Percentiles rank a stretch among this genome's conserved stretches.
Evolutionary conservation across 306 rosid species (phyloP).

Genomic region (Astragalus membranaceus): DNA sequence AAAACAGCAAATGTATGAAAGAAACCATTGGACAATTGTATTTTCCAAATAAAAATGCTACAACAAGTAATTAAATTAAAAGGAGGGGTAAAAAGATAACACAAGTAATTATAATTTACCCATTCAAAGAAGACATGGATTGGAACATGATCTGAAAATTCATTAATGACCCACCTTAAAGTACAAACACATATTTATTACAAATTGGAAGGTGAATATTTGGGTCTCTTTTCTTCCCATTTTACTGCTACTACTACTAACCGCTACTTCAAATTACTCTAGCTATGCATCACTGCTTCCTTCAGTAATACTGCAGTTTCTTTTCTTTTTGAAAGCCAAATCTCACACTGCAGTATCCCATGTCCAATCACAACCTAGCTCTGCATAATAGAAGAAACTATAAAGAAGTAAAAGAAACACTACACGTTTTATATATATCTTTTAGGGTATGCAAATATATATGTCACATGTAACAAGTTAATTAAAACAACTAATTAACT

Average conservation of each 20-base stretch:
- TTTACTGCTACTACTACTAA: neutral
- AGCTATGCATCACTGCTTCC: neutral
- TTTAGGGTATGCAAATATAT: neutral
- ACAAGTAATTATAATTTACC: slow-evolving; percentile 21
- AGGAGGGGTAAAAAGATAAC: neutral
- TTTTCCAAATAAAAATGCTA: neutral
- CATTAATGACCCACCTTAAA: slow-evolving; percentile 30
- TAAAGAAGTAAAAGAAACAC: neutral
- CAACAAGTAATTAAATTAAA: neutral
- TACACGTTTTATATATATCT: neutral
- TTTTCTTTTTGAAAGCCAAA: neutral
- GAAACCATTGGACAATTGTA: neutral
- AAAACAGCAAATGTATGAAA: neutral
- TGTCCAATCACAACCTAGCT: neutral
- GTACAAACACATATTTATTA: slow-evolving; percentile 35
- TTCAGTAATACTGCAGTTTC: slow-evolving; percentile 20
- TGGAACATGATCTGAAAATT: slow-evolving; percentile 37
- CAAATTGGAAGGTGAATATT: slow-evolving; percentile 27
- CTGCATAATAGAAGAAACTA: neutral
- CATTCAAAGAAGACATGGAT: slow-evolving; percentile 19
- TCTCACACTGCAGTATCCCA: slow-evolving; percentile 3
- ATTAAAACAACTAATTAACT: too few species aligned
- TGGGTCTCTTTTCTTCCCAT: neutral
- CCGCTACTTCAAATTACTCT: slow-evolving; percentile 2
- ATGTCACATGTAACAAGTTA: neutral